phyloP scores from a whole-genome alignment of 2,329 filamentous ascomycete species.

The Phoma sp. region DNA sequence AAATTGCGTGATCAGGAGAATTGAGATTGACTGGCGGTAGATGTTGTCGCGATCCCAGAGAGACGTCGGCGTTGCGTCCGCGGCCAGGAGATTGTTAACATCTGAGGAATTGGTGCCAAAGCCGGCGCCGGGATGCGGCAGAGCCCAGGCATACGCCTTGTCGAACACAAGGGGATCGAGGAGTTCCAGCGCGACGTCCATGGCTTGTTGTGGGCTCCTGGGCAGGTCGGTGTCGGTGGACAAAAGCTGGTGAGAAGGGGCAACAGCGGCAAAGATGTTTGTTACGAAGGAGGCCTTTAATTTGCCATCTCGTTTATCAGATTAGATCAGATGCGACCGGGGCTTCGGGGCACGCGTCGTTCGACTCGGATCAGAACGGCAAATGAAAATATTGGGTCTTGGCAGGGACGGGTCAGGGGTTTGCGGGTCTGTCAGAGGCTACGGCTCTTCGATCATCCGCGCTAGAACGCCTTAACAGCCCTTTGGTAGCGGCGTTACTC shows the following conservation, averaged over 20 bases:
- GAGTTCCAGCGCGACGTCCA: constrained; percentile 26
- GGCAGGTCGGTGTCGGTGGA: constrained; percentile 11
- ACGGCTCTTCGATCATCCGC: constrained; percentile 4
- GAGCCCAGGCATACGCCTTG: constrained; percentile 24
- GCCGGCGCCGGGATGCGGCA: constrained; percentile 17
- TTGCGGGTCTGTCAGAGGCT: neutral
- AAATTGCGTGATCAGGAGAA: constrained; percentile 23
- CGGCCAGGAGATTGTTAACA: constrained; percentile 11
- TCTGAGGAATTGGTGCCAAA: constrained; percentile 16
- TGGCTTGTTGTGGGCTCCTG: constrained; percentile 5
- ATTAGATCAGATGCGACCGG: constrained; percentile 10
- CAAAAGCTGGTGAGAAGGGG: constrained; percentile 4
- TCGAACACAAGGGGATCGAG: constrained; percentile 26
- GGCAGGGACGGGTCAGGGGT: constrained; percentile 7
- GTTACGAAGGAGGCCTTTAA: constrained; percentile 8
- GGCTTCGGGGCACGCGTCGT: constrained; percentile 8
- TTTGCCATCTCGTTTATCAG: constrained; percentile 22
- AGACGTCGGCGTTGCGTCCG: constrained; percentile 12
- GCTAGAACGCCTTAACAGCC: constrained; percentile 6
- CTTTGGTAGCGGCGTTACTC: constrained; percentile 2
- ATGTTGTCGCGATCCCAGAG: constrained; percentile 28
- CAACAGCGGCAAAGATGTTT: constrained; percentile 15
- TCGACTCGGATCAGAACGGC: constrained; percentile 16
- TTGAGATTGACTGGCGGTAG: constrained; percentile 23
- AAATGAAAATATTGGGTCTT: constrained; percentile 16